A percentile compares a stretch with the other conserved stretches of the same genome.
phyloP scores from a whole-genome alignment of 164 flowering plant genomes.

The Vitis riparia region DNA sequence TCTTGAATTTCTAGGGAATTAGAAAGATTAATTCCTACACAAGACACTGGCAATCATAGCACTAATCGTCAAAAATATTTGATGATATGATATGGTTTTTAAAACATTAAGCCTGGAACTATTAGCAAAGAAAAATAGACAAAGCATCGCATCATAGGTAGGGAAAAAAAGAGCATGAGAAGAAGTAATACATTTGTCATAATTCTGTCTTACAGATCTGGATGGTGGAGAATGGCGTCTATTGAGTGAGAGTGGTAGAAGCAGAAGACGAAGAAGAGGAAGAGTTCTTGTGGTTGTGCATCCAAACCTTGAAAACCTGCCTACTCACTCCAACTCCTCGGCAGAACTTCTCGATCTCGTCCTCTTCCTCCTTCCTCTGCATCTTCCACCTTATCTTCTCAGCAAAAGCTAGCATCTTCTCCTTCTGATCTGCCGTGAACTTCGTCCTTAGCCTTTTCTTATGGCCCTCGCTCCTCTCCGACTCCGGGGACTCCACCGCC shows the following conservation, averaged over 20 bases:
- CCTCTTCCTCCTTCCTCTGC: constrained; percentile 21
- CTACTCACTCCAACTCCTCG: constrained; percentile 26
- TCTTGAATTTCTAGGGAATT: no score
- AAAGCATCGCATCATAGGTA: no score
- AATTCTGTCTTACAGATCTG: no score
- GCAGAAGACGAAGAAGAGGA: constrained; percentile 22
- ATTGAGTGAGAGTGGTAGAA: constrained; percentile 7
- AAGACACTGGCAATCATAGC: no score
- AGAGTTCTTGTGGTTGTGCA: constrained; percentile 34
- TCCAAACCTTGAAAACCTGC: constrained; percentile 34
- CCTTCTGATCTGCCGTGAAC: constrained; percentile 40
- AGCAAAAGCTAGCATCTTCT: constrained; percentile 38
- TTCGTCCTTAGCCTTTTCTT: constrained; percentile 32
- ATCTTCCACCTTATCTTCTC: constrained; percentile 37
- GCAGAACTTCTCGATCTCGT: constrained; percentile 25
- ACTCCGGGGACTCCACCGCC: constrained; percentile 10
- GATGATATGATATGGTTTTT: no score
- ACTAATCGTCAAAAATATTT: no score
- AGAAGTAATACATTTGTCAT: no score
- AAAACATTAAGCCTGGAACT: no score
- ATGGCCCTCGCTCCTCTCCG: background rate
- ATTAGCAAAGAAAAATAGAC: no score
- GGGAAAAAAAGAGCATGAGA: no score
- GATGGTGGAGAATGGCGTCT: no score
- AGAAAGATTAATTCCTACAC: no score